Conservation (phyloP, 768 basidiomycete genomes). For the Termitomyces sp. region DNA sequence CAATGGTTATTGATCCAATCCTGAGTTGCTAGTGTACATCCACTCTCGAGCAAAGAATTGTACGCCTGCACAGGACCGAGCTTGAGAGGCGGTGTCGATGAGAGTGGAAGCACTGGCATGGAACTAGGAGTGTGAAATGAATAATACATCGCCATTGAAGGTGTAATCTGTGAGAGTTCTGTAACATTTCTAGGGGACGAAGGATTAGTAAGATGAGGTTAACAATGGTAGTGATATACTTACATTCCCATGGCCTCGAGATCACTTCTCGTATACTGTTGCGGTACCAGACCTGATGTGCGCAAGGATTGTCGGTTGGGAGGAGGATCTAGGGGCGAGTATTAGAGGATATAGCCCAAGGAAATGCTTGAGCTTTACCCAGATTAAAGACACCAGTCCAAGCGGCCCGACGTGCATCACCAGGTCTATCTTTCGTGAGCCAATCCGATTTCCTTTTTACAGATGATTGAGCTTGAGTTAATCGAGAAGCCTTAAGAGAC, state of each 20-base stretch:
- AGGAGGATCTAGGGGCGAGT: slow-evolving; percentile 21
- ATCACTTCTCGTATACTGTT: slow-evolving; percentile 35
- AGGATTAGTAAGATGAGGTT: neutral
- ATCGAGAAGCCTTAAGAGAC: slow-evolving; percentile 13
- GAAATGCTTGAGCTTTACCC: slow-evolving; percentile 25
- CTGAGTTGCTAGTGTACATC: slow-evolving; percentile 65
- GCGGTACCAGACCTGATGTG: slow-evolving; percentile 48
- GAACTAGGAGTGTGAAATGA: slow-evolving; percentile 42
- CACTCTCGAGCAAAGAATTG: slow-evolving; percentile 44
- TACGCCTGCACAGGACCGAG: slow-evolving; percentile 54
- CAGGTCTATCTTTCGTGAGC: slow-evolving; percentile 12
- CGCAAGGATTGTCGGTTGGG: slow-evolving; percentile 37
- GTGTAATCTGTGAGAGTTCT: slow-evolving; percentile 52
- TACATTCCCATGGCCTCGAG: slow-evolving; percentile 51
- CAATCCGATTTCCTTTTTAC: slow-evolving; percentile 9
- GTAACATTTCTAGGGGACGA: slow-evolving; percentile 34
- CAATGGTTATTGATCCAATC: slow-evolving; percentile 94
- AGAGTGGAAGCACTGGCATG: slow-evolving; percentile 17
- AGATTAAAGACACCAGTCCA: slow-evolving; percentile 35
- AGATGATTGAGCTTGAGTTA: slow-evolving; percentile 5
- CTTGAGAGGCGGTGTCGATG: slow-evolving; percentile 13
- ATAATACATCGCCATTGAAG: slow-evolving; percentile 51
- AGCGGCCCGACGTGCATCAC: neutral
- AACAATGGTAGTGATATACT: slow-evolving; percentile 14
- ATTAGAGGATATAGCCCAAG: neutral